Evolutionary conservation across 805 yeast genomes (phyloP), one percentile per base, ranked within the genome.

Genomic region (Myxozyma geophila): DNA sequence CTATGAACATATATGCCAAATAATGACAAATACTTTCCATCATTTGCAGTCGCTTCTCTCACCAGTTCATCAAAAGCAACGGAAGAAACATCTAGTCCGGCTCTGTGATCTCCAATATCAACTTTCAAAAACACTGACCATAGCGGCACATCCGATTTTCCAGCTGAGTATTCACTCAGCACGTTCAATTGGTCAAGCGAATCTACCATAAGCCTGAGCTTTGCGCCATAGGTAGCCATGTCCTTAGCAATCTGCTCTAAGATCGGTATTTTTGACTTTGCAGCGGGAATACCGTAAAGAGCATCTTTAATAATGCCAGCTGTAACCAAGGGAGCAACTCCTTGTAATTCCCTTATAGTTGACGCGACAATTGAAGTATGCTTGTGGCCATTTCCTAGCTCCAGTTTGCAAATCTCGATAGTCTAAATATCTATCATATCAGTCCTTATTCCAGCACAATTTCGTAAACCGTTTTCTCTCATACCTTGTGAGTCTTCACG

Each of bases 1-100:
- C 91, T 89, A 76, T 89, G 95, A 46, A 89, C 86, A 74, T 89
- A 89, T 70, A 89, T 83, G 0, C 96, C 96, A 70, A 78, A 84
- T 15, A 88, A 63, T 9, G 80, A 77, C 1, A 76, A 70, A 12
- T 69, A 64, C 41, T 46, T 56, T 13, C 72, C 68, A 1, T 73
- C n/a, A n/a, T 47, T 71, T 1, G 75, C 62, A 2, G 66, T 56
- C 13, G 80, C 66, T 17, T 74, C 72, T 40, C 74, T 68, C 17
- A 87, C 68, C 3, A 82, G 70, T 0, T 73, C 63, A 0, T 71
- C 64, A n/a, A 87, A 72, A 35, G 74, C 76, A 0, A 73, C 75
- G 0, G 80, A 70, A 36, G 73, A 79, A 36, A 69, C 67, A 37
- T 36, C 60, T 36, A 78, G 70, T 8, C 96, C 96, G 2, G 95